Base-by-base conservation (phyloP, 2,329 filamentous ascomycete species). In the Botrytis elliptica region DNA sequence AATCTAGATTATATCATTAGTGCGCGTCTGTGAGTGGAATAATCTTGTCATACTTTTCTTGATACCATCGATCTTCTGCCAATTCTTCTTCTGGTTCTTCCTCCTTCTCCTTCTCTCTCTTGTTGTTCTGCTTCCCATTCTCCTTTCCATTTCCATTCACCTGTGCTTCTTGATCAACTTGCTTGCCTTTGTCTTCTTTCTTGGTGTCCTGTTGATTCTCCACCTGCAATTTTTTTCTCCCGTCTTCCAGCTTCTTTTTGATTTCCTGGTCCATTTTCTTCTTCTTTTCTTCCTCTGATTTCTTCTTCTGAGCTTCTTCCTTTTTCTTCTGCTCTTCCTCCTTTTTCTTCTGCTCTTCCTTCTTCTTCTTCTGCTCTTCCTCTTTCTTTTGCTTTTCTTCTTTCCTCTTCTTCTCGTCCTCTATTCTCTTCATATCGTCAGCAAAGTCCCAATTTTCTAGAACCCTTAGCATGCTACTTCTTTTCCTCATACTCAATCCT, bases 401-500 rank as follows among this genome's bases (percentile, higher is more conserved):
- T 36, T 44, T 38, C 16, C 25, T 68, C n/a, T 57, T 59, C 22
- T 38, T 57, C 14, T 68, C 49, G 3, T 59, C 42, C 29, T 55
- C 57, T 29, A 57, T 55, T 33, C 71, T 62, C 70, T 77, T 76
- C 65, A 75, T 66, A 57, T 78, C 76, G 52, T 75, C 73, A 42
- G 74, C 74, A 76, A 78, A 77, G 49, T 78, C 75, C 78, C 72
- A 82, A 70, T 69, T 76, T 14, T 75, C 76, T 68, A 79, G 79
- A 78, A 81, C 71, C 25, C 77, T 70, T 46, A 84, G 70, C 44
- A 81, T 81, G 71, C 79, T 80, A 57, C 75, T 78, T 55, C 82
- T 79, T 77, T 83, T 84, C 73, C 83, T 78, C 73, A 84, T 75
- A 38, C 80, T 82, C 70, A 84, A 76, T 0, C 83, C 83, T 38